These are phyloP conservation scores for Gastrodia elata DNA, from an alignment of 106 monocot genomes.

Conservation along the genomic window DNA sequence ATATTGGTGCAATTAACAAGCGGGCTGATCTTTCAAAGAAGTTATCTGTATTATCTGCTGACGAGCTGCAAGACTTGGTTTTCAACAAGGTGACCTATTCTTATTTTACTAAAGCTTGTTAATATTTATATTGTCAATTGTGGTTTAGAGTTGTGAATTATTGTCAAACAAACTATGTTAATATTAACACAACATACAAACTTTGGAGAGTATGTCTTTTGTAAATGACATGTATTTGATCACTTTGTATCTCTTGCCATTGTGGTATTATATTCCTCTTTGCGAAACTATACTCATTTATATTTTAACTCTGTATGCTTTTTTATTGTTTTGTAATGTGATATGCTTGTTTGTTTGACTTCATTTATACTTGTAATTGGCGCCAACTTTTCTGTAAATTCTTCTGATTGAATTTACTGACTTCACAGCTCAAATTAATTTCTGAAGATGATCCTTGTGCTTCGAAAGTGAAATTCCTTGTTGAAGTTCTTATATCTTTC, in stretches of 20 bases:
- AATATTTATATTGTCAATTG: neutral
- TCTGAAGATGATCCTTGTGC: conserved; percentile 82
- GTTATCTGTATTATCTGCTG: conserved; percentile 53
- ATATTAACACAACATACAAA: neutral
- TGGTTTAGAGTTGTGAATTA: conserved; percentile 1
- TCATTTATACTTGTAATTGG: neutral
- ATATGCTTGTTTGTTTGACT: neutral
- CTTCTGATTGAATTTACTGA: neutral
- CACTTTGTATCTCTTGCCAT: neutral
- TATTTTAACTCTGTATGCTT: neutral
- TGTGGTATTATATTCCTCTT: neutral
- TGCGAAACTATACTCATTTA: neutral
- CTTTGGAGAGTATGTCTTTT: neutral
- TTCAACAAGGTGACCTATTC: conserved; percentile 66
- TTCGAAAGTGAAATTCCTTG: conserved; percentile 60
- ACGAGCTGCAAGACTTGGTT: conserved; percentile 83
- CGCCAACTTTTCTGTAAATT: neutral
- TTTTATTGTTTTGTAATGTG: neutral
- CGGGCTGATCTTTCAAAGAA: conserved; percentile 84
- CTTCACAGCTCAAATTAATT: conserved; percentile 77
- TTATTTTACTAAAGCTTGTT: neutral
- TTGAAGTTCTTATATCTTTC: conserved; percentile 75
- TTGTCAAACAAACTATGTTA: neutral
- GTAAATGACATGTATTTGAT: neutral
- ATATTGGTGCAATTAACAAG: conserved; percentile 90